A percentile compares a stretch with the other conserved stretches of the same genome.
phyloP scores from a whole-genome alignment of 805 yeast genomes.

The Blastobotrys robertii region DNA sequence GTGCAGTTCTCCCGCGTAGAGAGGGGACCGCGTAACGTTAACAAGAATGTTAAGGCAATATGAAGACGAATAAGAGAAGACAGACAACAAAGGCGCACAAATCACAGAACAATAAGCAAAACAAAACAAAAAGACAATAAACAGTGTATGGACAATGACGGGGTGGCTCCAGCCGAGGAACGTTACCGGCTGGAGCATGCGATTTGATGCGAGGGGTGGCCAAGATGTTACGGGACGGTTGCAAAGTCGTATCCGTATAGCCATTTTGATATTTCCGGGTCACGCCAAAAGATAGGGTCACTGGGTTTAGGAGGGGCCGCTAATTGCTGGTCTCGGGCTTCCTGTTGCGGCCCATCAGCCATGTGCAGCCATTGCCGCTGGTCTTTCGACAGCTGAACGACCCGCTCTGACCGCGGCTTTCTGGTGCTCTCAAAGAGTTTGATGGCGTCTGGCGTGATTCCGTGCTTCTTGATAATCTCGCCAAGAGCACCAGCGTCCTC shows the following conservation, averaged over 20 bases:
- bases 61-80: no score
- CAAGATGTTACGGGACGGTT: no score
- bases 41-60: no score
- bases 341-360: not conserved
- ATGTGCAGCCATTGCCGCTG: not conserved
- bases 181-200: not conserved
- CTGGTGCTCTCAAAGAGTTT: not conserved
- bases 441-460: not conserved
- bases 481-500: conserved; percentile 16
- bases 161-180: not conserved
- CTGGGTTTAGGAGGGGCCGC: not conserved
- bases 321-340: not conserved
- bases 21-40: no score
- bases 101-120: not conserved
- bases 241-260: not conserved
- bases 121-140: not conserved
- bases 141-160: not conserved
- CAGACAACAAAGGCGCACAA: not conserved
- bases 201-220: no score
- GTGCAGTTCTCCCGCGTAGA: no score
- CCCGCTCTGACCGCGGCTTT: not conserved
- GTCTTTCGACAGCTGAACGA: not conserved
- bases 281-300: not conserved
- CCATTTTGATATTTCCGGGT: not conserved
- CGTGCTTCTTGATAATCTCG: not conserved